phyloP scores from a whole-genome alignment of 352 stramenopile species.

The Aphanomyces stellatus region DNA sequence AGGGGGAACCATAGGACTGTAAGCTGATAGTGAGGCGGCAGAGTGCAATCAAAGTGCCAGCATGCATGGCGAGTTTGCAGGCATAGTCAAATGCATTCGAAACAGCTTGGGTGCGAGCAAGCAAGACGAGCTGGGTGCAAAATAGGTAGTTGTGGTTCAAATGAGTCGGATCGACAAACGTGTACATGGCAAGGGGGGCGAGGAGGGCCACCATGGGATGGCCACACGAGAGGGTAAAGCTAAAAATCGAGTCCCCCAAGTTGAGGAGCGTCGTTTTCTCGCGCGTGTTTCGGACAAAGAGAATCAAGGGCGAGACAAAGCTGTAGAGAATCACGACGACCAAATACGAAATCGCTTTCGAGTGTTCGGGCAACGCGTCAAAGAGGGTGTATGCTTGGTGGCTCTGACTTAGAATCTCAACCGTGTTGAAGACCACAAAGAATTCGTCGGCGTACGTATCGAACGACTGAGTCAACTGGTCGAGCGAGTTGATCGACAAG shows the following conservation, averaged over 20 bases:
- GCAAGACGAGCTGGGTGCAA: neutral
- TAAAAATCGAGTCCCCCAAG: neutral
- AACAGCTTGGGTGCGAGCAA: neutral
- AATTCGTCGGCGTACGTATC: no score
- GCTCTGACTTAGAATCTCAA: neutral
- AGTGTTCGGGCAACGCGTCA: neutral
- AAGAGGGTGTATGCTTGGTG: neutral
- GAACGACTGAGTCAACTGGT: no score
- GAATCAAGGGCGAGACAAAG: neutral
- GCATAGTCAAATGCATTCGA: neutral
- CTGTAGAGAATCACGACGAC: neutral
- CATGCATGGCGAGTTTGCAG: neutral
- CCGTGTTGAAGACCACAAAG: neutral
- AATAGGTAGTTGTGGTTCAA: neutral
- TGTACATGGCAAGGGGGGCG: neutral
- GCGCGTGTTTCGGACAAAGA: neutral
- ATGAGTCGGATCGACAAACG: neutral
- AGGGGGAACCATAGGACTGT: neutral
- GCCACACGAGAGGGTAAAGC: neutral
- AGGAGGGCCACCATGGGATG: neutral
- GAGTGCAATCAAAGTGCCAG: neutral
- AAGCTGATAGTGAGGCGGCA: neutral
- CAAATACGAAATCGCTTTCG: neutral
- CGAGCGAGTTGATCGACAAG: no score
- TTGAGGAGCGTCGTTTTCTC: neutral